Percentiles rank a stretch among this genome's conserved stretches.
Evolutionary conservation across 768 basidiomycete genomes (phyloP).

Genomic region (Leccinellum albellum): DNA sequence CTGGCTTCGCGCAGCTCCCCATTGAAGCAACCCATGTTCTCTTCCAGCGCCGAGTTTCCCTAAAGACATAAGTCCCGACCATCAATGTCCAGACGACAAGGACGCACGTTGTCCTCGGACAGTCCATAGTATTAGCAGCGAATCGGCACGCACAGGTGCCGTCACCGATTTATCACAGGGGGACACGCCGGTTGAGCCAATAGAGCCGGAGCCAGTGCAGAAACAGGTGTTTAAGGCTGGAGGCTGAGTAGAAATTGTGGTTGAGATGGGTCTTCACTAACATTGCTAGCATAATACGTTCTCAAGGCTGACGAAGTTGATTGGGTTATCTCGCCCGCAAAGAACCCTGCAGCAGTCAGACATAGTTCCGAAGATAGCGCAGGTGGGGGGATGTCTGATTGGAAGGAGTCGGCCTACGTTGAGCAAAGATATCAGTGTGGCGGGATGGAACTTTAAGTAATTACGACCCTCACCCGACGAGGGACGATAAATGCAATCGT

Average conservation of each 20-base stretch:
- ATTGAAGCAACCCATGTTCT: not conserved
- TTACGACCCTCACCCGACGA: slow-evolving; percentile 60
- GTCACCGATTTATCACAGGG: slow-evolving; percentile 15
- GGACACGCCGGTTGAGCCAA: slow-evolving; percentile 34
- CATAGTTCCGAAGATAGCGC: slow-evolving; percentile 80
- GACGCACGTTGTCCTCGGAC: not conserved
- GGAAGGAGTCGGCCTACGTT: slow-evolving; percentile 85
- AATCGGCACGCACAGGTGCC: not conserved
- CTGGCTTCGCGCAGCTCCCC: not conserved
- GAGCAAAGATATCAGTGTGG: not conserved
- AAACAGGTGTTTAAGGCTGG: slow-evolving; percentile 20
- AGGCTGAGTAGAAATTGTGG: slow-evolving; percentile 29
- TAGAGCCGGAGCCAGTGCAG: not conserved
- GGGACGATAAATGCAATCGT: slow-evolving; percentile 93
- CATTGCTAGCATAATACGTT: slow-evolving; percentile 37
- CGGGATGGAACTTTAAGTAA: not conserved
- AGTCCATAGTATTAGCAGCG: not conserved
- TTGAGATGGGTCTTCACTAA: slow-evolving; percentile 24
- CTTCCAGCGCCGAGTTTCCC: not conserved
- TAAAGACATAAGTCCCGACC: not conserved
- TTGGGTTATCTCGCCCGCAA: slow-evolving; percentile 47
- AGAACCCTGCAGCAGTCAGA: slow-evolving; percentile 80
- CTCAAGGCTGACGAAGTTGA: slow-evolving; percentile 70
- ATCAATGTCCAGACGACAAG: not conserved
- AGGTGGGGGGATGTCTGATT: slow-evolving; percentile 94